Evolutionary conservation across 78 protist species (phyloP).

Genomic region (Dictyostelium brefeldianum): DNA sequence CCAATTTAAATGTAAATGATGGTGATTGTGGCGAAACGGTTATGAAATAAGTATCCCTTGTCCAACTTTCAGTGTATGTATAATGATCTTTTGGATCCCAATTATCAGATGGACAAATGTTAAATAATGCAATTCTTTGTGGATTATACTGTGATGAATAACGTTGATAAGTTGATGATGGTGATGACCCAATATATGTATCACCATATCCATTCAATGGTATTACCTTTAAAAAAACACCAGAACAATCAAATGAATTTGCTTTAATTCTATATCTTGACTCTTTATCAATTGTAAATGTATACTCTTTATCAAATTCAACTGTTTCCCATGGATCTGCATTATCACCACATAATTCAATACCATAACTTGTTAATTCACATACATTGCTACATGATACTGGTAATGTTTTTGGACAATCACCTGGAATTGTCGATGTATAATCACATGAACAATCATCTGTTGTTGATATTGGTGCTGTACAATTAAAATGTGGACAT

Average conservation of each 20-base stretch:
- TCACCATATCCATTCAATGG: constrained; percentile 11
- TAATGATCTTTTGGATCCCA: neutral
- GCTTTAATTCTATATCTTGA: constrained; percentile 35
- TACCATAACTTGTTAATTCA: neutral
- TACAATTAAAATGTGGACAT: constrained; percentile 52
- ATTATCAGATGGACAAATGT: constrained; percentile 65
- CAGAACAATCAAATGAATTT: constrained; percentile 12
- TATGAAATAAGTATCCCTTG: constrained; percentile 57
- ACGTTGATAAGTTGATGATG: neutral
- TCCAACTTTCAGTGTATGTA: constrained; percentile 10
- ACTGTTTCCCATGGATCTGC: neutral
- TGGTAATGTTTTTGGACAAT: neutral
- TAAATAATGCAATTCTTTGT: neutral
- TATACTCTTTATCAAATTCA: constrained; percentile 12
- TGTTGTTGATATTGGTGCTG: neutral
- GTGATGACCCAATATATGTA: constrained; percentile 1
- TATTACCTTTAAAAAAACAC: neutral
- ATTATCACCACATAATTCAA: neutral
- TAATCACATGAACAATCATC: constrained; percentile 55
- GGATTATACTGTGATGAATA: neutral
- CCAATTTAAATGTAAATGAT: neutral
- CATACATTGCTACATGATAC: neutral
- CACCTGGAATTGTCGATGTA: neutral
- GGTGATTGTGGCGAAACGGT: constrained; percentile 1
- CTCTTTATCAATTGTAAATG: neutral